A percentile compares a stretch with the other conserved stretches of the same genome.
Evolutionary conservation across 352 stramenopile genomes (phyloP).

Genomic region (Pythium utonaiense): DNA sequence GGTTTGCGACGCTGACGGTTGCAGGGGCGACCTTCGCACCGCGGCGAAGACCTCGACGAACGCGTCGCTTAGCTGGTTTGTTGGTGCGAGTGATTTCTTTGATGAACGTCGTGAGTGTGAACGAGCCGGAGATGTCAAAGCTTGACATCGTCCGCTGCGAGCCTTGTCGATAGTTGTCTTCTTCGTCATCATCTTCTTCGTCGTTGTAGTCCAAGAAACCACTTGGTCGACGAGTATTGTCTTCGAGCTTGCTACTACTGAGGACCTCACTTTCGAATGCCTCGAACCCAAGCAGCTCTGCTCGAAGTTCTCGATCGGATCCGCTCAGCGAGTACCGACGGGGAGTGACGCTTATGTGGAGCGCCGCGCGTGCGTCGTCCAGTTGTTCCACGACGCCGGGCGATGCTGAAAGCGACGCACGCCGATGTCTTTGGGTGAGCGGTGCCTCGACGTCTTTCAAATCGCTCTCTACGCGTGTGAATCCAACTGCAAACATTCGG

Average conservation of each 20-base stretch:
- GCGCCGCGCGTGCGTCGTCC: neutral
- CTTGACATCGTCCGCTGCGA: neutral
- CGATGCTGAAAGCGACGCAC: conserved; percentile 2
- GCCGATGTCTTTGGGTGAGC: neutral
- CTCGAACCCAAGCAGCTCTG: conserved; percentile 17
- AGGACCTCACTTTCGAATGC: conserved; percentile 13
- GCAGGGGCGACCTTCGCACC: conserved; percentile 3
- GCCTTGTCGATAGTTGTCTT: neutral
- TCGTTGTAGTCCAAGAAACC: neutral
- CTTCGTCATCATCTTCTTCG: conserved; percentile 4
- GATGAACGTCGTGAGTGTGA: conserved; percentile 14
- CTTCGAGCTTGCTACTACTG: neutral
- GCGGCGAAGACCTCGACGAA: neutral
- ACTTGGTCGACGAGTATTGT: neutral
- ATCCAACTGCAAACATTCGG: conserved; percentile 19
- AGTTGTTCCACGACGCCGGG: neutral
- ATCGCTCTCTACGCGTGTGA: conserved; percentile 6
- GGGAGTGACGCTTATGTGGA: neutral
- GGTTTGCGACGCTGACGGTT: neutral
- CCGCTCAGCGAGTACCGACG: conserved; percentile 19
- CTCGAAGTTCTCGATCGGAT: neutral
- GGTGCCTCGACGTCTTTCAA: neutral
- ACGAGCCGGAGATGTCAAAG: conserved; percentile 1
- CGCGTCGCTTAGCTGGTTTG: neutral
- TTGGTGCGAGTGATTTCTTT: conserved; percentile 4